phyloP scores from a whole-genome alignment of 441 rosid genomes.

The Adansonia gregorii region DNA sequence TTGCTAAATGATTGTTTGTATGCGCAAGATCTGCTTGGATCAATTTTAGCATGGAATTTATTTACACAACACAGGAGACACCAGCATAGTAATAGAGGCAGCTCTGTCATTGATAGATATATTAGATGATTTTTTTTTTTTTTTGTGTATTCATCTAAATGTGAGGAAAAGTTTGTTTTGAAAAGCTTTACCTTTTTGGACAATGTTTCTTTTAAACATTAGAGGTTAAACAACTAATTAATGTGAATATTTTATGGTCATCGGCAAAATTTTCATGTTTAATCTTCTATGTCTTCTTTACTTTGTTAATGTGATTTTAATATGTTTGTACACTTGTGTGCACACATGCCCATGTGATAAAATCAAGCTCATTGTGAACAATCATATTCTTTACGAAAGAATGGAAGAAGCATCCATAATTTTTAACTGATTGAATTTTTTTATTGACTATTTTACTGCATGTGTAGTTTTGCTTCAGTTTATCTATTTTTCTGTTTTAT shows the following conservation, averaged over 20 bases:
- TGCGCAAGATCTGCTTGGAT: background rate
- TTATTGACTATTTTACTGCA: background rate
- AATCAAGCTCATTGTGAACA: background rate
- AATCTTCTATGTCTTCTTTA: constrained; percentile 6
- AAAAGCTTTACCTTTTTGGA: constrained; percentile 5
- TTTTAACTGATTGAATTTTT: background rate
- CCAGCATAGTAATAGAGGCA: background rate
- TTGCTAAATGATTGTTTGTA: constrained; percentile 2
- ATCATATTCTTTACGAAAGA: background rate
- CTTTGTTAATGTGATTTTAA: background rate
- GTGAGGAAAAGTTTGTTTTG: background rate
- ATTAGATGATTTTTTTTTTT: background rate
- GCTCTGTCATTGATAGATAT: constrained; percentile 1
- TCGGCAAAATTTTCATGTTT: background rate
- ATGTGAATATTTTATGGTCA: background rate
- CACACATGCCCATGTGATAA: background rate
- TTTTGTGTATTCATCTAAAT: background rate
- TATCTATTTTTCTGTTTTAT: constrained; percentile 5
- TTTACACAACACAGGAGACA: background rate
- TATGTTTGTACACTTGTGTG: background rate
- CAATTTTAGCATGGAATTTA: constrained; percentile 9
- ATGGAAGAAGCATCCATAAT: background rate
- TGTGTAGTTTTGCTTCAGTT: constrained; percentile 9
- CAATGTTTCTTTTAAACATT: background rate
- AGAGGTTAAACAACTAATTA: background rate